Evolutionary conservation across 305 asterid species (phyloP), one percentile per base, ranked within the genome.

Genomic region (Plantago coronopus): DNA sequence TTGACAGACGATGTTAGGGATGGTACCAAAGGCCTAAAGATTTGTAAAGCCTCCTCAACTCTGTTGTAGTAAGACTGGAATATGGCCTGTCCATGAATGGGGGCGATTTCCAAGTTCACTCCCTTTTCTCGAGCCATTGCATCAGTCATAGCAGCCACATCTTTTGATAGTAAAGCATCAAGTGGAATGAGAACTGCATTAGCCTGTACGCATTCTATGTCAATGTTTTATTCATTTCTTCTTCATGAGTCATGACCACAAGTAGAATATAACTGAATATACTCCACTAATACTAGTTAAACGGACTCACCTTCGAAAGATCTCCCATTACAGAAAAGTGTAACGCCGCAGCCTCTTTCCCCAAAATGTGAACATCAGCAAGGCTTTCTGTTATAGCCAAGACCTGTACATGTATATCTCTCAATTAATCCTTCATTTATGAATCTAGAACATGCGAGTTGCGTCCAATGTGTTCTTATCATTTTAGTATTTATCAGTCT

Each of bases 351-450:
- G 97, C 97, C 79, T 94, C 99, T 73, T 87, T 90, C 48, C 95
- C 99, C 84, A 87, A 72, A 68, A 81, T 75, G 80, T 87, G 95
- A 74, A 90, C 88, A 74, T 94, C 99, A 59, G 83, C 95, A 67
- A 94, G 78, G 70, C 82, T 96, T 84, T 85, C 99, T 61, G 97
- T 94, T 80, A 94, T 88, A 44, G 96, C 97, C 84, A 94, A 74
- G 67, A 94, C 96, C 99, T 94, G 78, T 73, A 66, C 62, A 64
- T 58, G 65, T 54, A 13, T 17, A 14, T 47, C 34, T 38, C 21
- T 21, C 3, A 20, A 7, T 22, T 31, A 42, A 21, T 59, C 29
- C 48, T 17, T 47, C 23, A 22, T 27, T 27, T 48, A 17, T 63
- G 12, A 37, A 16, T 63, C 57, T 17, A 21, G 2, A 1, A 19